Evolutionary conservation across 1,139 yeast species (phyloP).

Genomic region (Taiozyma onychis): DNA sequence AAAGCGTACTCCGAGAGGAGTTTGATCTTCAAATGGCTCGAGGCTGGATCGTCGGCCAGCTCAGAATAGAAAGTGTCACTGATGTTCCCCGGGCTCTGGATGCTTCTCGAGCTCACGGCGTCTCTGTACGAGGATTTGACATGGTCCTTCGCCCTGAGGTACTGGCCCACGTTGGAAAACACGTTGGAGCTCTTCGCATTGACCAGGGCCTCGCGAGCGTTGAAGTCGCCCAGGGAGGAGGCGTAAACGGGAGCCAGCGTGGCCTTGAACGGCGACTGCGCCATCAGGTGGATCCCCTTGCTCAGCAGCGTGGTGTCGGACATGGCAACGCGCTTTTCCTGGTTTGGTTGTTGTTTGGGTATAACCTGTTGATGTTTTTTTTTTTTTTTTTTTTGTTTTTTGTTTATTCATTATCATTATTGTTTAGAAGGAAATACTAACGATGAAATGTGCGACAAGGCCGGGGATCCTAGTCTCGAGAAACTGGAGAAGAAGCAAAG

Average conservation of each 20-base stretch:
- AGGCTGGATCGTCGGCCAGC: constrained; percentile 7
- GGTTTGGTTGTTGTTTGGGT: not conserved
- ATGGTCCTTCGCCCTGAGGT: constrained; percentile 3
- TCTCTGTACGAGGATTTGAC: constrained; percentile 3
- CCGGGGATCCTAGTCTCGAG: constrained; percentile 4
- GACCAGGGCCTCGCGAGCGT: constrained; percentile 6
- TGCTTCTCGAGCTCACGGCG: constrained; percentile 3
- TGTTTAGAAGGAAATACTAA: not conserved
- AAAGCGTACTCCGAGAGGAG: constrained; percentile 18
- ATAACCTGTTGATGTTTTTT: not conserved
- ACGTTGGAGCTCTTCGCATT: constrained; percentile 3
- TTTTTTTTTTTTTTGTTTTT: not conserved
- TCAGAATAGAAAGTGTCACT: constrained; percentile 9
- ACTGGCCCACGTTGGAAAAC: constrained; percentile 5
- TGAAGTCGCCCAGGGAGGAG: not conserved
- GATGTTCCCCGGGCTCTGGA: constrained; percentile 1
- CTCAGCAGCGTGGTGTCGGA: not conserved
- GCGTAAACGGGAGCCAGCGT: not conserved
- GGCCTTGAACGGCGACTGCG: not conserved
- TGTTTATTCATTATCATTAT: not conserved
- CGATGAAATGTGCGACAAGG: not conserved
- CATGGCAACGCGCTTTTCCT: not conserved
- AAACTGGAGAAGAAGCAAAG: constrained; percentile 10
- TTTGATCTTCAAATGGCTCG: constrained; percentile 13
- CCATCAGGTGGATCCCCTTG: not conserved